Evolutionary conservation across 2,329 filamentous ascomycete genomes (phyloP), one percentile per base, ranked within the genome.

Genomic region (Berkeleyomyces basicola): DNA sequence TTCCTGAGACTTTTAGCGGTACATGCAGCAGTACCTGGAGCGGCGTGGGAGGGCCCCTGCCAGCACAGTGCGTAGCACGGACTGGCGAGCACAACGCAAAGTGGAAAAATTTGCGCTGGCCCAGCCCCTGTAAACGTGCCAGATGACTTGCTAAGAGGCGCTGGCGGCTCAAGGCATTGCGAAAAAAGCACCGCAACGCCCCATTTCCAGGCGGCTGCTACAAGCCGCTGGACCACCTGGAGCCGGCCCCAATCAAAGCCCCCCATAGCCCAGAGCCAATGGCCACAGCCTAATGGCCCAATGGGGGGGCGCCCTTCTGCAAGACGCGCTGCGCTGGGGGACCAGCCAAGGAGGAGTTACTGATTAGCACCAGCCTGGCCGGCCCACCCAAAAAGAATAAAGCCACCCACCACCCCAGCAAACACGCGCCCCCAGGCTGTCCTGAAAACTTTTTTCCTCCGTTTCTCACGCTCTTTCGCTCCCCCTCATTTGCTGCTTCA

Each of bases 341-440:
- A 36, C 23, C 39, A 63, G 57, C 44, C 61, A 58, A 51, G 53
- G 47, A 60, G 55, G 37, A 61, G 51, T 63, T 63, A 63, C 58
- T 61, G 61, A 65, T 61, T 63, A 66, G 61, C 58, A 61, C 51
- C 61, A 53, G 55, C 60, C 61, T 64, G 63, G 61, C 53, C 36
- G 59, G 53, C 31, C 62, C 63, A 46, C 39, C 59, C 36, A 61
- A 64, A 64, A 64, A 64, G 49, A 64, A 64, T 64, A 64, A 64
- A 64, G 63, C 55, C 47, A 55, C 55, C 31, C 59, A 62, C 55
- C 36, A 64, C 60, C 63, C 63, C 60, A 64, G 63, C 36, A 58
- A 62, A 40, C 57, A 46, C 63, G 63, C 40, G 44, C 60, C 49
- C 58, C 60, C 63, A 62, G 57, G 63, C 57, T 62, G 16, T 57